Conservation (phyloP, 495 filamentous ascomycete species). For the Lophium mytilinum region DNA sequence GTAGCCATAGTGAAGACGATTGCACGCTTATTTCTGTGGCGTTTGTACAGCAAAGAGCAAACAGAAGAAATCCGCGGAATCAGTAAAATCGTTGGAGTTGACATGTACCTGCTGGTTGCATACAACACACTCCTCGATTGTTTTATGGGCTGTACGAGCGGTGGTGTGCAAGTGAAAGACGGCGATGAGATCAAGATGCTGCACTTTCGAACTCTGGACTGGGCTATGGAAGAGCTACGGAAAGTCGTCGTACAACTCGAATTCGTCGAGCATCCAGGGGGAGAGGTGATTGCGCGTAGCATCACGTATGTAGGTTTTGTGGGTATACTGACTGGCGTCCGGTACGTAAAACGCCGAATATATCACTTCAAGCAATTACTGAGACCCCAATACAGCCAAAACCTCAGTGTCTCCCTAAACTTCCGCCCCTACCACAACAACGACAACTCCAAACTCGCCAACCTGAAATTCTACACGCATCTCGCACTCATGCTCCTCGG, state of each 20-base stretch:
- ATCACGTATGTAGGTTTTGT: constrained; percentile 59
- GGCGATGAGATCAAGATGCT: constrained; percentile 37
- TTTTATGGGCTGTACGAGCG: constrained; percentile 60
- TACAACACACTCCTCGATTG: constrained; percentile 57
- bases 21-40: constrained; percentile 34
- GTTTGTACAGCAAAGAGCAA: constrained; percentile 49
- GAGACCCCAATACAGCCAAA: constrained; percentile 18
- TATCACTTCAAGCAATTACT: background rate
- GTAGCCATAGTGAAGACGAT: constrained; percentile 16
- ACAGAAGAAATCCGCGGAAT: constrained; percentile 56
- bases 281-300: constrained; percentile 44
- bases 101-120: constrained; percentile 51
- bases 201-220: constrained; percentile 62
- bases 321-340: constrained; percentile 53
- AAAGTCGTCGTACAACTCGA: constrained; percentile 51
- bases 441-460: constrained; percentile 27
- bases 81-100: constrained; percentile 41
- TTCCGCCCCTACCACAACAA: constrained; percentile 51
- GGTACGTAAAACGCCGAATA: constrained; percentile 22
- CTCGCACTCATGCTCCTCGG: constrained; percentile 51
- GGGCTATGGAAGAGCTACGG: constrained; percentile 55
- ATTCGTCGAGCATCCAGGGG: constrained; percentile 36
- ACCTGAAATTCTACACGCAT: constrained; percentile 41
- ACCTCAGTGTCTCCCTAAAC: constrained; percentile 56
- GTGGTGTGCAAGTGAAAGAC: constrained; percentile 37